Percentiles rank a stretch among this genome's conserved stretches.
phyloP scores from a whole-genome alignment of 1,284 basidiomycete species.

The Cutaneotrichosporon mucoides region DNA sequence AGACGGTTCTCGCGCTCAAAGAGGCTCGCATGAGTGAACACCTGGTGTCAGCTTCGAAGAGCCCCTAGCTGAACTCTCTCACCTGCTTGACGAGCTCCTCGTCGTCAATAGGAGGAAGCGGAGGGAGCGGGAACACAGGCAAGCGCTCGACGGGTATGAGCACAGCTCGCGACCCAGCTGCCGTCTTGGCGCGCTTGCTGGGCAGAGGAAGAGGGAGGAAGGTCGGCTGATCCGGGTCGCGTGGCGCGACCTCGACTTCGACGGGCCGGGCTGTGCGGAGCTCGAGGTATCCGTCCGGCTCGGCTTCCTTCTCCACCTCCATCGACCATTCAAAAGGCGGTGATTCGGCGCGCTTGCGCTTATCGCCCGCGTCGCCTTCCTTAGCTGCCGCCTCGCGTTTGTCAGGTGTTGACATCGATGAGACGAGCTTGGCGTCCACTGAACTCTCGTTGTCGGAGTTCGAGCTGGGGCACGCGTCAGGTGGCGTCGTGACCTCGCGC shows the following conservation, averaged over 20 bases:
- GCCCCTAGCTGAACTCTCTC: background rate
- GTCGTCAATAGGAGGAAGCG: slow-evolving; percentile 34
- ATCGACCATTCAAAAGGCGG: too few species aligned
- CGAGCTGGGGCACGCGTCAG: too few species aligned
- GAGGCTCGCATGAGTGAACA: slow-evolving; percentile 34
- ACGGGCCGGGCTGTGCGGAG: background rate
- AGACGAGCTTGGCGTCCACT: too few species aligned
- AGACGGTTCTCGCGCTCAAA: slow-evolving; percentile 27
- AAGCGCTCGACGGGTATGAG: slow-evolving; percentile 39
- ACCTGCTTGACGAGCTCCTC: slow-evolving; percentile 29
- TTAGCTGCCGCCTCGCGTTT: too few species aligned
- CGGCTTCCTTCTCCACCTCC: background rate
- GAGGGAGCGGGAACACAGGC: slow-evolving; percentile 39
- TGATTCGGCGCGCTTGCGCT: too few species aligned
- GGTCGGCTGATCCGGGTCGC: background rate
- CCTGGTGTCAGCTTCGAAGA: background rate
- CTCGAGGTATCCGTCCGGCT: background rate
- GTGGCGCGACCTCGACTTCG: background rate
- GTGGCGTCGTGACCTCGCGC: too few species aligned
- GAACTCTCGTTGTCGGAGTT: too few species aligned
- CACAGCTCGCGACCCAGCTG: slow-evolving; percentile 20
- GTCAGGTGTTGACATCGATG: too few species aligned
- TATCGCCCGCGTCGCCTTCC: too few species aligned
- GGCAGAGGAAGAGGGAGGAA: slow-evolving; percentile 32
- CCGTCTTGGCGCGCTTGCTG: slow-evolving; percentile 35